Base-by-base conservation (phyloP, 106 monocot species). In the Triglochin maritima region DNA sequence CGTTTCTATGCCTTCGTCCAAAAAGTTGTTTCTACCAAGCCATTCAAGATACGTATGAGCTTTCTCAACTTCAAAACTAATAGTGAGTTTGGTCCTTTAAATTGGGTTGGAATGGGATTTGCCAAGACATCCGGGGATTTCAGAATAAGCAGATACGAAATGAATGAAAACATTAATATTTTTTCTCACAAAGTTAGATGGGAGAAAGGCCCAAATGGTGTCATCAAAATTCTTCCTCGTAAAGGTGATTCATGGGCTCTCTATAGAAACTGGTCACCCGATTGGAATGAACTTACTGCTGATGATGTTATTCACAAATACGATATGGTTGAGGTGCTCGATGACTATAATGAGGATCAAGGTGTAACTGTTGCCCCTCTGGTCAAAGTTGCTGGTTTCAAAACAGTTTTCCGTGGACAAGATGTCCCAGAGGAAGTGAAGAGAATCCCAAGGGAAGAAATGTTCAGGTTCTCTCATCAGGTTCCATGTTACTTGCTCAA, bases 261-360 rank as follows among this genome's bases (percentile, higher is more conserved):
- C 11, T 86, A 86, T 42, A 81, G 66, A 56, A 86, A 81, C 54
- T 86, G 85, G 85, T 79, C 81, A 52, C 59, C 79, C 29, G 74
- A 74, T 62, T 84, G 83, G 83, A 74, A 81, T 60, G 83, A 78
- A 58, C 75, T 54, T 45, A 87, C 83, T 12, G 57, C 80, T 41
- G 82, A 86, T 68, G 77, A 82, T 14, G 77, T 82, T 3, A 82
- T 86, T 4, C 72, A 74, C 71, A 81, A 79, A 66, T 84, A 87
- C 74, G 84, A 87, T 45, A 87, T 87, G 83, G 79, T 83, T n/a
- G 81, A 87, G 67, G 72, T 81, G 7, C 78, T 79, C 47, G 85
- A 76, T 49, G 85, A 81, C 29, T 85, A 78, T 55, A 65, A 64
- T 64, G 78, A 84, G 57, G 78, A 81, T 55, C 78, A 71, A 64